Evolutionary conservation across 169 alveolate genomes (phyloP).

Genomic region (Plasmodium berghei): DNA sequence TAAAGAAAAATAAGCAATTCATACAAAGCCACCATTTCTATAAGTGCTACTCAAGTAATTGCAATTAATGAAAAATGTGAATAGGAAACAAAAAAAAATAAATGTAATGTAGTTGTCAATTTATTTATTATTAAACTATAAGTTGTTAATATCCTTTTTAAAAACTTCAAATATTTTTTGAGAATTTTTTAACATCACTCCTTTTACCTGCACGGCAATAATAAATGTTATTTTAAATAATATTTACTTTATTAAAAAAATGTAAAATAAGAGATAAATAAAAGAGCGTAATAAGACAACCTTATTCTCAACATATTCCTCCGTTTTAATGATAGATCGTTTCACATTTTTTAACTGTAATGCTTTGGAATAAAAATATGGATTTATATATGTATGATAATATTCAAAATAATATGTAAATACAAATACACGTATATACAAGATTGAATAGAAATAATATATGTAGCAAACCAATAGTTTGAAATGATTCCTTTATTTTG

Average conservation of each 20-base stretch:
- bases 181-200: conserved; percentile 22
- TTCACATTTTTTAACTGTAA: conserved; percentile 63
- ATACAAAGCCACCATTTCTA: no score
- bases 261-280: no score
- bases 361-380: conserved; percentile 20
- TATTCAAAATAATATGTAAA: background rate
- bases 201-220: conserved; percentile 13
- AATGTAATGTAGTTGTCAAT: no score
- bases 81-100: no score
- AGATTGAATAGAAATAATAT: background rate
- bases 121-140: background rate
- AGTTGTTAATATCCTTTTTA: conserved; percentile 60
- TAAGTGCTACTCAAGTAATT: no score
- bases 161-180: conserved; percentile 37
- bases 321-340: conserved; percentile 53
- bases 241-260: background rate
- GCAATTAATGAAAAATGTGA: no score
- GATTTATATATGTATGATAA: background rate
- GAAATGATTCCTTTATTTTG: conserved; percentile 57
- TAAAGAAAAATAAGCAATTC: no score
- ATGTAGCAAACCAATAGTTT: conserved; percentile 49
- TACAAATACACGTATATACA: background rate
- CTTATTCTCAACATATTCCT: conserved; percentile 25
- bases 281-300: background rate
- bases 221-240: no score